Base-by-base conservation (phyloP, 2,329 filamentous ascomycete species). In the Penicillium concentricum region DNA sequence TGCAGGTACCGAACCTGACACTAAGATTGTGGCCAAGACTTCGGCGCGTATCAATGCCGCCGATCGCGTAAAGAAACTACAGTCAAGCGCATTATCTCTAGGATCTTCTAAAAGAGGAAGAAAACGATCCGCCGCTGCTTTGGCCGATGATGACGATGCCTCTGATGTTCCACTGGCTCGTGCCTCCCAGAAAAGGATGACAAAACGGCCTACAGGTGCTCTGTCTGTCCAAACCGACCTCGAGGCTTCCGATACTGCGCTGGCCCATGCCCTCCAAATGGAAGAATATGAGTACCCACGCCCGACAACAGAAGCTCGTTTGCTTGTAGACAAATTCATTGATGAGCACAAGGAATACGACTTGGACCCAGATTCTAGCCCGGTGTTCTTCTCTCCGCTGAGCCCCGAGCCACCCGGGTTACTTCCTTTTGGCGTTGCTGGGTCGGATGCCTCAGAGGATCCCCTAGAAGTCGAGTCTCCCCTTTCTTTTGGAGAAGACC, bases 251-350 rank as follows among this genome's bases (percentile, higher is more conserved):
- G 79, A 82, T 65, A 82, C 80, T 13, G 76, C 80, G 44, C 69
- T 89, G 38, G 86, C 86, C 34, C 73, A 78, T 43, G 74, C 74
- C 41, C 74, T 89, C 50, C 86, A 88, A 64, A 75, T 82, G 30
- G 78, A 85, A 61, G 80, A 83, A 61, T 82, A 82, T 52, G 70
- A 72, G 12, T 62, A 68, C 22, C 61, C 68, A 10, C 67, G 59
- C 12, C 58, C 57, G 6, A 78, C 79, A 65, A 76, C 75, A 59
- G 71, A 60, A 41, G 76, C 74, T 62, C 53, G 62, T 10, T 59
- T 59, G 57, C 55, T 32, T 47, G 41, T 57, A 53, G 50, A 51
- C 64, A 65, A 46, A 15, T 50, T 32, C 26, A 32, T 50, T 9
- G 20, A 44, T 16, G 49, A 26, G 13, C 28, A 67, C n/a, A 51